Evolutionary conservation across 208 protist genomes (phyloP).

Genomic region (Crithidia brevicula): DNA sequence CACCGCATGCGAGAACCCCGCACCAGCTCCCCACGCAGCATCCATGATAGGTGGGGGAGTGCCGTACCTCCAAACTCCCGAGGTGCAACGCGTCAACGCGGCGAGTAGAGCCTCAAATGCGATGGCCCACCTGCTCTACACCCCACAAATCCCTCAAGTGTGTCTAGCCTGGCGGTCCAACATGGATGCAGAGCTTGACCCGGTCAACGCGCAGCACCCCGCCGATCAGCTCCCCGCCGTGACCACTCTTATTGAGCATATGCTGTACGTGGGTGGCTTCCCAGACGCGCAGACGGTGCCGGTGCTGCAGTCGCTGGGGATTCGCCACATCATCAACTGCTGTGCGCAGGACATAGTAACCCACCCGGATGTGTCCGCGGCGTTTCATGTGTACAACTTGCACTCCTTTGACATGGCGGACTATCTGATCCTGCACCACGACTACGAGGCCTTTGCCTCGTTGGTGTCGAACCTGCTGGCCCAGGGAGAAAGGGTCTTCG

Average conservation of each 20-base stretch:
- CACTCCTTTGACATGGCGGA: constrained; percentile 58
- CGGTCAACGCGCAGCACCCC: constrained; percentile 25
- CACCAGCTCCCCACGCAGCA: no score
- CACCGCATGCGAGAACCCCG: background rate
- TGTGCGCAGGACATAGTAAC: constrained; percentile 64
- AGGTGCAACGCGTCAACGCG: constrained; percentile 29
- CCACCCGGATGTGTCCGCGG: constrained; percentile 24
- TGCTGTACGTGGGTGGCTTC: constrained; percentile 81
- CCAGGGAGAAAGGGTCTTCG: constrained; percentile 69
- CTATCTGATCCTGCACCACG: constrained; percentile 84
- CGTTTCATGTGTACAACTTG: constrained; percentile 59
- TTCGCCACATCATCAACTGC: constrained; percentile 83
- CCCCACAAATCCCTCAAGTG: constrained; percentile 56
- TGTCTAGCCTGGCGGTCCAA: constrained; percentile 46
- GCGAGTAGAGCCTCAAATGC: constrained; percentile 3
- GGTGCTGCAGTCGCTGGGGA: constrained; percentile 47
- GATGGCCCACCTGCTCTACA: constrained; percentile 46
- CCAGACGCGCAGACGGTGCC: constrained; percentile 67
- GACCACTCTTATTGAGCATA: constrained; percentile 54
- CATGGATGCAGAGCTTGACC: constrained; percentile 68
- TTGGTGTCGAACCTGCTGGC: constrained; percentile 47
- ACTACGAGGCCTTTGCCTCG: constrained; percentile 68
- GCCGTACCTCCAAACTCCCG: constrained; percentile 36
- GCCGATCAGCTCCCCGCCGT: constrained; percentile 40
- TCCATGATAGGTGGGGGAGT: background rate